Conservation (phyloP, 2,329 filamentous ascomycete species). For the Aphanoascus verrucosus region DNA sequence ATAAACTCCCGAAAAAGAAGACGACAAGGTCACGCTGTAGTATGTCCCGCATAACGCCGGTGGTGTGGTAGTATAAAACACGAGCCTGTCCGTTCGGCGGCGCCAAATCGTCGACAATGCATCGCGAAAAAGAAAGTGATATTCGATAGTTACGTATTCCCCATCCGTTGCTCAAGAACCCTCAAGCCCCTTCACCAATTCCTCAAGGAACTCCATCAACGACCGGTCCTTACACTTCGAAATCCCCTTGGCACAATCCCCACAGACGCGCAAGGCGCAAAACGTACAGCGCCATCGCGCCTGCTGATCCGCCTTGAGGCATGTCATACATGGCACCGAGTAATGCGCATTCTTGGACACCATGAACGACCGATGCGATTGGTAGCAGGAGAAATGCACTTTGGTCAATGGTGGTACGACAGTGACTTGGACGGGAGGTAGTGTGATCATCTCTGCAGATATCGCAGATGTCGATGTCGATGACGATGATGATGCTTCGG, state of each 20-base stretch:
- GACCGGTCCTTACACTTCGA: slow-evolving; percentile 27
- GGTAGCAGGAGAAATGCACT: slow-evolving; percentile 33
- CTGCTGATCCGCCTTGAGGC: slow-evolving; percentile 31
- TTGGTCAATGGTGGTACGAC: slow-evolving; percentile 28
- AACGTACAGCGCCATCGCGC: slow-evolving; percentile 33
- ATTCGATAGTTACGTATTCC: neutral
- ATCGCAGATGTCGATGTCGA: neutral
- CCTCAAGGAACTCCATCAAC: slow-evolving; percentile 26
- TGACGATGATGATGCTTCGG: neutral
- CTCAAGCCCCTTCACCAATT: slow-evolving; percentile 12
- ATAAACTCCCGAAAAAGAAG: neutral
- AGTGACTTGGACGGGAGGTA: slow-evolving; percentile 9
- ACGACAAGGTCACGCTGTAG: neutral
- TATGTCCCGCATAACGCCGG: neutral
- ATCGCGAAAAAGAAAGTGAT: neutral
- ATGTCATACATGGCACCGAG: slow-evolving; percentile 36
- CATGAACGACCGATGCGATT: slow-evolving; percentile 31
- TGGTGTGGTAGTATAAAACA: neutral
- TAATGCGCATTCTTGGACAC: slow-evolving; percentile 30
- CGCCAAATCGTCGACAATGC: neutral
- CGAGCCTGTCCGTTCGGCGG: neutral
- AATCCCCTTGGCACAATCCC: slow-evolving; percentile 26
- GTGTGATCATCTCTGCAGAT: neutral
- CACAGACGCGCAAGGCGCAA: slow-evolving; percentile 34
- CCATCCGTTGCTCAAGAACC: neutral